Base-by-base conservation (phyloP, 2,329 filamentous ascomycete genomes). In the Rugonectria rugulosa region DNA sequence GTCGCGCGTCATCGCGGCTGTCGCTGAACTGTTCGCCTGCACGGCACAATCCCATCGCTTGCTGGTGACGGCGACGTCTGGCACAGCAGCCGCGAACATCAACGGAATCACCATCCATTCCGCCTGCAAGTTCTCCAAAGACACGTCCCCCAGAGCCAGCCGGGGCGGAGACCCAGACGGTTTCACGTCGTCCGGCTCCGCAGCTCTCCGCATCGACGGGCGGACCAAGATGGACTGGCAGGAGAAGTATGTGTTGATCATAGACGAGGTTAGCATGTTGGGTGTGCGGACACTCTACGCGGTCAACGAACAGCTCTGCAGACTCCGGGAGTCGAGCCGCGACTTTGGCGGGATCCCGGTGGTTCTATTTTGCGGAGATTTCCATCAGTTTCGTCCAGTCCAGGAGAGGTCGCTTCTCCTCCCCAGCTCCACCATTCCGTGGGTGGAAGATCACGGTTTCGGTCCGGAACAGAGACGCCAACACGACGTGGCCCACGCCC, bases 81-180 rank as follows among this genome's bases (percentile, higher is more conserved):
- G 24, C 12, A 55, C 53, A 1, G 46, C 53, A 1, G 54, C 49
- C n/a, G 53, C 49, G 36, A 17, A 14, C 7, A 57, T 57, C 26
- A 52, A 54, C 38, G 53, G 55, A 15, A 54, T 57, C 37, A 57
- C 57, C 7, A 54, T 57, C 34, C 50, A 57, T 29, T 57, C 53
- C 5, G 53, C 50, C 41, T 60, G 50, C 15, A 38, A 34, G 2
- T 52, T 56, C 52, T 45, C 56, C 3, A 54, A 54, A 17, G 51
- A 58, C 32, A n/a, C 40, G 21, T 42, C 29, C 17, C 20, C n/a
- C n/a, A n/a, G n/a, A n/a, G 11, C 20, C 6, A 3, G n/a, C n/a
- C n/a, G 7, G 12, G 29, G 41, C 26, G 20, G 41, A 32, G 26
- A 44, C n/a, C 20, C 6, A 32, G 40, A n/a, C n/a, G n/a, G n/a